A percentile compares a stretch with the other conserved stretches of the same genome.
Evolutionary conservation across 148 eudicot species (phyloP).

Genomic region (Fagopyrum homotropicum): DNA sequence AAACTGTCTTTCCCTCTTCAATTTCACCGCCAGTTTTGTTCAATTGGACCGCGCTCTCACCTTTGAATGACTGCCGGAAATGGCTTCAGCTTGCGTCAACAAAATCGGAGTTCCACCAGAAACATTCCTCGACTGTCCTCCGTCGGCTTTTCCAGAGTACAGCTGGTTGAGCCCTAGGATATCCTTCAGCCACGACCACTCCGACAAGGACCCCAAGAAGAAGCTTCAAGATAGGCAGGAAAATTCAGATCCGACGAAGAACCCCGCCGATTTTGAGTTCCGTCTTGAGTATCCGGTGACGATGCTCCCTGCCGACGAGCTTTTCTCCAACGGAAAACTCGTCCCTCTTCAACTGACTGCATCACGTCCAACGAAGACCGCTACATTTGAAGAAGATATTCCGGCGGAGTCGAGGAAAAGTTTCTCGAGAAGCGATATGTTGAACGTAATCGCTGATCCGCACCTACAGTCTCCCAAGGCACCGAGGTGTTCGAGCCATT

Average conservation of each 20-base stretch:
- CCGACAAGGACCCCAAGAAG: slow-evolving; percentile 4
- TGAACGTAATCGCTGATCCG: slow-evolving; percentile 24
- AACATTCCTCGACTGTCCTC: slow-evolving; percentile 31
- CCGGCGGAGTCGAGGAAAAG: slow-evolving; percentile 25
- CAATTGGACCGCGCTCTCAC: neutral
- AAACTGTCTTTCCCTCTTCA: neutral
- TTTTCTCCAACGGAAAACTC: slow-evolving; percentile 78
- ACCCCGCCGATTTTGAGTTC: slow-evolving; percentile 7
- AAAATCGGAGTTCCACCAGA: slow-evolving; percentile 41
- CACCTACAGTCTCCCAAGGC: slow-evolving; percentile 72
- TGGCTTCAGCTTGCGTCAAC: slow-evolving; percentile 79
- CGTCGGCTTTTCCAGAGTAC: slow-evolving; percentile 28
- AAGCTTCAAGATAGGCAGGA: neutral
- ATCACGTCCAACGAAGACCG: slow-evolving; percentile 15
- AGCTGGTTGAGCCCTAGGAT: slow-evolving; percentile 48
- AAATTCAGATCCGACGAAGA: slow-evolving; percentile 26
- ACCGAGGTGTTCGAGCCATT: slow-evolving; percentile 68
- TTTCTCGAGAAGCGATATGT: slow-evolving; percentile 22
- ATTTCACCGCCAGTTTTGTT: neutral
- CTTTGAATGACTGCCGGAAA: slow-evolving; percentile 30
- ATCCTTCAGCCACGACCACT: slow-evolving; percentile 23
- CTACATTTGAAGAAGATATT: neutral
- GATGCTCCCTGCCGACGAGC: slow-evolving; percentile 87
- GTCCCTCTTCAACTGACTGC: slow-evolving; percentile 43
- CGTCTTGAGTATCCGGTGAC: slow-evolving; percentile 43